Conservation (phyloP, 1,284 basidiomycete genomes). For the Ganoderma resinaceum region DNA sequence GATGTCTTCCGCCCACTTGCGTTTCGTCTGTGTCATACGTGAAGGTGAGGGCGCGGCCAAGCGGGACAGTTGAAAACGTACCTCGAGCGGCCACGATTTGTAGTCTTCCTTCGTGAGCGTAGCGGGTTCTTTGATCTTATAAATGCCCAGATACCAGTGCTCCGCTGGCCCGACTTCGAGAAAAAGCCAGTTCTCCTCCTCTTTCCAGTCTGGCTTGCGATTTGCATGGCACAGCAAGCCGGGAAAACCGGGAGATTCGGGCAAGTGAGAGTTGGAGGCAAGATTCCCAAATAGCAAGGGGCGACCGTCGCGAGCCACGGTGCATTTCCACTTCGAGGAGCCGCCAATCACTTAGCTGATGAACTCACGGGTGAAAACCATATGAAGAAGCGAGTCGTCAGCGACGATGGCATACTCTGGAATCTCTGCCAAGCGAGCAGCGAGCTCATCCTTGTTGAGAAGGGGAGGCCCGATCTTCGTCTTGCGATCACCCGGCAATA, state of each 20-base stretch:
- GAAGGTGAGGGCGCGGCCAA: background rate
- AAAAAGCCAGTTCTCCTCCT: conserved; percentile 21
- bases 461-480: background rate
- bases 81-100: conserved; percentile 20
- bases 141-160: conserved; percentile 36
- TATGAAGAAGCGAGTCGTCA: conserved; percentile 10
- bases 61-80: conserved; percentile 4
- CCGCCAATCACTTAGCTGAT: conserved; percentile 30
- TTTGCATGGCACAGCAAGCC: conserved; percentile 26
- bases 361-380: conserved; percentile 23
- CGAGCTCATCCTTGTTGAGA: background rate
- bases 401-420: conserved; percentile 18
- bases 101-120: conserved; percentile 32
- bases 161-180: conserved; percentile 15
- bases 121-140: conserved; percentile 16
- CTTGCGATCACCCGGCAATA: background rate
- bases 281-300: conserved; percentile 28
- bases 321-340: conserved; percentile 13
- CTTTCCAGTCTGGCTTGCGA: conserved; percentile 14
- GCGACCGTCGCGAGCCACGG: conserved; percentile 12
- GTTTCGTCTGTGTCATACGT: background rate
- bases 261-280: conserved; percentile 29
- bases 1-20: conserved; percentile 17
- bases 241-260: conserved; percentile 25
- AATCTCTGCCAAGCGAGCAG: background rate